Evolutionary conservation across 805 yeast genomes (phyloP).

Genomic region (Lachancea kluyveri): DNA sequence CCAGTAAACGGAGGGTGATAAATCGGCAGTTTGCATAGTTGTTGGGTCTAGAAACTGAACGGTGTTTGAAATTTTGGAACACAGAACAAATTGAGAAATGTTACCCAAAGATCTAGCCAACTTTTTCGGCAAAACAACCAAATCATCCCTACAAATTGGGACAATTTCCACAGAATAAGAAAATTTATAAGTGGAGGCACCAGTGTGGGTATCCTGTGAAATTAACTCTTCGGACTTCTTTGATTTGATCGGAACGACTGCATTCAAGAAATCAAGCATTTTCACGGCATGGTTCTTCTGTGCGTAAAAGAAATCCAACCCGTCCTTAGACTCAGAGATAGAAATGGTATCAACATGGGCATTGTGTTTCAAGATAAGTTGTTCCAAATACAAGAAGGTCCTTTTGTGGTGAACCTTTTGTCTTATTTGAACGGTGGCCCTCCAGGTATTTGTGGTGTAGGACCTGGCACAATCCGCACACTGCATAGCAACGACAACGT

Average conservation of each 20-base stretch:
- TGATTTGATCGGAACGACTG: constrained; percentile 78
- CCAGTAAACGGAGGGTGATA: constrained; percentile 71
- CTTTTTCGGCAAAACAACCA: constrained; percentile 84
- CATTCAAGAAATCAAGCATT: constrained; percentile 82
- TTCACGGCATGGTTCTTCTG: constrained; percentile 87
- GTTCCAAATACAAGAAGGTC: constrained; percentile 93
- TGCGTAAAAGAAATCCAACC: constrained; percentile 87
- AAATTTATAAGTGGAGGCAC: constrained; percentile 82
- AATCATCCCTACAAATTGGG: constrained; percentile 94
- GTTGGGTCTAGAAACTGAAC: constrained; percentile 83
- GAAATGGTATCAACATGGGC: constrained; percentile 93
- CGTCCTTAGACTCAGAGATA: constrained; percentile 88
- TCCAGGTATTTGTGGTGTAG: constrained; percentile 95
- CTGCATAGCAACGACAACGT: constrained; percentile 89
- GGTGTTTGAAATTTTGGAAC: constrained; percentile 77
- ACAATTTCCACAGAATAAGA: constrained; percentile 90
- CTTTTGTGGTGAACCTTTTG: constrained; percentile 96
- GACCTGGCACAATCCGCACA: constrained; percentile 98
- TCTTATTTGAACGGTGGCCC: constrained; percentile 94
- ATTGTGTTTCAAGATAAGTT: constrained; percentile 82
- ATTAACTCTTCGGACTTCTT: constrained; percentile 88
- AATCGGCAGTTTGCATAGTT: constrained; percentile 71
- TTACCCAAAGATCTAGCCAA: constrained; percentile 80
- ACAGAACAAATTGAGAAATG: constrained; percentile 73
- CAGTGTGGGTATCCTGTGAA: constrained; percentile 87